Percentiles rank a stretch among this genome's conserved stretches.
phyloP scores from a whole-genome alignment of 768 basidiomycete species.

The Lactarius deliciosus region DNA sequence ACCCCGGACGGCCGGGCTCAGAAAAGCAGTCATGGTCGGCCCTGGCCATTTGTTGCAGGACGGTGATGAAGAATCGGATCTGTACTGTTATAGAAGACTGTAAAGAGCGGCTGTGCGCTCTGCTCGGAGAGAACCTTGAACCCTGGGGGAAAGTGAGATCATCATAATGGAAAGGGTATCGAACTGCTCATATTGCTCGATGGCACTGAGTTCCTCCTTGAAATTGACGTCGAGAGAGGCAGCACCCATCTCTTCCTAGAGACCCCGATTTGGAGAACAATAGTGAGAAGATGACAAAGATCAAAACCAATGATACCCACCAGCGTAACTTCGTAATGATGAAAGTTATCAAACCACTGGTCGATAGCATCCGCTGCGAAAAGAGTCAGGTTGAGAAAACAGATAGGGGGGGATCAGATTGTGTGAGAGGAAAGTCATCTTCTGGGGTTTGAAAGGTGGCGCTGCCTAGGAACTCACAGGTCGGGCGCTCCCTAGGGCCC shows the following conservation, averaged over 20 bases:
- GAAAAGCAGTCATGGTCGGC: slow-evolving; percentile 92
- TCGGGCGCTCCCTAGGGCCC: slow-evolving; percentile 55
- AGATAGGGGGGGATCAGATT: not conserved
- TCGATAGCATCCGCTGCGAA: slow-evolving; percentile 94
- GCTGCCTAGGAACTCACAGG: slow-evolving; percentile 79
- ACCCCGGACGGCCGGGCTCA: slow-evolving; percentile 89
- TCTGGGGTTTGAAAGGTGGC: slow-evolving; percentile 88
- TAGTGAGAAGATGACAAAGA: not conserved
- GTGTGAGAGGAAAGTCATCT: slow-evolving; percentile 41
- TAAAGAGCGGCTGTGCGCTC: slow-evolving; percentile 99
- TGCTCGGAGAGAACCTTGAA: slow-evolving; percentile 98
- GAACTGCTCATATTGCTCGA: slow-evolving; percentile 85
- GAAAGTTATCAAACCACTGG: slow-evolving; percentile 98
- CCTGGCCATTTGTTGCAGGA: slow-evolving; percentile 97
- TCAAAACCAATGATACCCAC: slow-evolving; percentile 39
- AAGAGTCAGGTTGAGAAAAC: too few relatives aligned
- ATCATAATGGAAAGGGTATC: not conserved
- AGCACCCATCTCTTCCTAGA: slow-evolving; percentile 94
- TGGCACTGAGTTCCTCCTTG: slow-evolving; percentile 97
- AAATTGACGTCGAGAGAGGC: slow-evolving; percentile 99
- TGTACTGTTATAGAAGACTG: slow-evolving; percentile 99
- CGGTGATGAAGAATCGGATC: slow-evolving; percentile 98
- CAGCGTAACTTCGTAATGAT: slow-evolving; percentile 91
- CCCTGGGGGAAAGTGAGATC: slow-evolving; percentile 40
- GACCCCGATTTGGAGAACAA: slow-evolving; percentile 2